phyloP scores from a whole-genome alignment of 164 flowering plant genomes.

The Platanus orientalis region DNA sequence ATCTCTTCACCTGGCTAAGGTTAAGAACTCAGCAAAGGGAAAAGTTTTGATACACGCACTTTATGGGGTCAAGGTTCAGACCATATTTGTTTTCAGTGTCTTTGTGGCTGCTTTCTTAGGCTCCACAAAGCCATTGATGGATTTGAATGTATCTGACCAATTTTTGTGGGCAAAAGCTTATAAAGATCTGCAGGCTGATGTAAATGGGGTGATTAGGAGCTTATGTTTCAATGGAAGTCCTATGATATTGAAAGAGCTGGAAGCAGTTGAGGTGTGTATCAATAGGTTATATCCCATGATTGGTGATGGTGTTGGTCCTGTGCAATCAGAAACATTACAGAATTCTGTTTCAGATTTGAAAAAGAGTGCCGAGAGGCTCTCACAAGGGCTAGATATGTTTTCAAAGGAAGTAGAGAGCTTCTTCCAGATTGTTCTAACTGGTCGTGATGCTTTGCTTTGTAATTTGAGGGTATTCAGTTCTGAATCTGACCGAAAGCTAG shows the following conservation, averaged over 20 bases:
- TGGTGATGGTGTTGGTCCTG: constrained; percentile 22
- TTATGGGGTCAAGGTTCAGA: constrained; percentile 75
- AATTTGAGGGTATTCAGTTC: constrained; percentile 44
- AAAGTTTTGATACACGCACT: constrained; percentile 82
- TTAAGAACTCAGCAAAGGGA: constrained; percentile 76
- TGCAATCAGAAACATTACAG: constrained; percentile 30
- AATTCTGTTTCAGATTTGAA: constrained; percentile 32
- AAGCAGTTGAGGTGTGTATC: constrained; percentile 43
- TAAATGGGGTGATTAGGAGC: constrained; percentile 49
- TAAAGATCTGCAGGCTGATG: constrained; percentile 38
- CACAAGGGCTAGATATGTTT: constrained; percentile 60
- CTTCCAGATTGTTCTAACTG: constrained; percentile 67
- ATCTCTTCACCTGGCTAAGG: constrained; percentile 54
- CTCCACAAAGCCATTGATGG: constrained; percentile 41
- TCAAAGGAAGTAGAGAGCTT: constrained; percentile 71
- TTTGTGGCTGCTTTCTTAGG: constrained; percentile 65
- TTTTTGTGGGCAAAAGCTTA: constrained; percentile 63
- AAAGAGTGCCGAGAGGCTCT: constrained; percentile 33
- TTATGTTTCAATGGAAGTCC: constrained; percentile 25
- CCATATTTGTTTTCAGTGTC: constrained; percentile 59
- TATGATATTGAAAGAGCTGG: constrained; percentile 56
- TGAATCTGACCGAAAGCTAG: constrained; percentile 17
- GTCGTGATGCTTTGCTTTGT: constrained; percentile 83
- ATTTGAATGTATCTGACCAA: constrained; percentile 45
- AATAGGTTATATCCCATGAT: constrained; percentile 41